These are phyloP conservation scores for Aspergillus sp. DNA, from an alignment of 2,329 filamentous ascomycete genomes.

Conservation along the genomic window DNA sequence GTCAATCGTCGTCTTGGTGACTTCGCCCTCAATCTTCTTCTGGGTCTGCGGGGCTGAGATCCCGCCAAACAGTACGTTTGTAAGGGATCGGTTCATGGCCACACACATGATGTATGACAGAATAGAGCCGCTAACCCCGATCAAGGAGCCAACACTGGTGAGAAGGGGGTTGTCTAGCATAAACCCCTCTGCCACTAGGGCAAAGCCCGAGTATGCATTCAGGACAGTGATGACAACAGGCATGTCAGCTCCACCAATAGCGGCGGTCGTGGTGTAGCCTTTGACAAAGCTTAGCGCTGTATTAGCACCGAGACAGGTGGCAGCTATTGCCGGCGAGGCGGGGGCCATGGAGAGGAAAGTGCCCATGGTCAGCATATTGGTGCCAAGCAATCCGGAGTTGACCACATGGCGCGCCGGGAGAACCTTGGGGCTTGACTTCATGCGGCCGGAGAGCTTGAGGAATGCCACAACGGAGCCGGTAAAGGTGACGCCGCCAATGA, in stretches of 20 bases:
- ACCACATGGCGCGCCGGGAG: conserved; percentile 66
- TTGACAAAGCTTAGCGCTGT: conserved; percentile 72
- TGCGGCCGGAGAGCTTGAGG: conserved; percentile 71
- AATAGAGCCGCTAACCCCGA: conserved; percentile 81
- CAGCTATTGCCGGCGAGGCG: conserved; percentile 67
- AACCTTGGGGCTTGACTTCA: conserved; percentile 66
- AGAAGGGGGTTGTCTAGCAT: conserved; percentile 84
- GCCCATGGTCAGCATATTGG: conserved; percentile 74
- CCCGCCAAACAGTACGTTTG: conserved; percentile 80
- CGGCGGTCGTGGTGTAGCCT: conserved; percentile 77
- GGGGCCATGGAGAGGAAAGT: conserved; percentile 75
- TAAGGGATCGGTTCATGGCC: conserved; percentile 84
- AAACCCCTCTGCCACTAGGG: conserved; percentile 79
- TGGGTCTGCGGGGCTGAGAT: conserved; percentile 56
- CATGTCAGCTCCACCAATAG: conserved; percentile 91
- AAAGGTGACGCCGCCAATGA: conserved; percentile 83
- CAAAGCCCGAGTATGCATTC: conserved; percentile 86
- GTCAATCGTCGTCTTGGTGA: conserved; percentile 69
- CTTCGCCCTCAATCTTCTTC: conserved; percentile 68
- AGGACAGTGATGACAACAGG: conserved; percentile 83
- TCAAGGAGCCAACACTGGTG: conserved; percentile 75
- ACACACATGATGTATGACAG: conserved; percentile 81
- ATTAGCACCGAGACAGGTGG: conserved; percentile 66
- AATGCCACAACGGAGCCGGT: conserved; percentile 86
- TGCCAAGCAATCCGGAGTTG: conserved; percentile 64